Conservation (phyloP, 2,329 filamentous ascomycete species). For the Fusarium duplospermum region DNA sequence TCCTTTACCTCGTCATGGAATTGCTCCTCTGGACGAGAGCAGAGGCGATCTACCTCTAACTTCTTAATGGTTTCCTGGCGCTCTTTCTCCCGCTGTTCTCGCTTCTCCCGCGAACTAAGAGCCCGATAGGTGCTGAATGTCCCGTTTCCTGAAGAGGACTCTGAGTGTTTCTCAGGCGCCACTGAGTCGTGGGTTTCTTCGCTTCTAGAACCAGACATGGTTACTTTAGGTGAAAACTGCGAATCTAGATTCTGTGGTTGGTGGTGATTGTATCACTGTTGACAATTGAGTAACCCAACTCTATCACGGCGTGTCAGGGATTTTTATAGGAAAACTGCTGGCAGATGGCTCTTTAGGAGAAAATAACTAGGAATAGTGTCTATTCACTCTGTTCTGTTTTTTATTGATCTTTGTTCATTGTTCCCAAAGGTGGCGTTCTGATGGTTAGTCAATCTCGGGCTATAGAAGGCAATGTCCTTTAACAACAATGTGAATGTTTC, state of each 20-base stretch:
- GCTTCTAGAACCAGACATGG: background rate
- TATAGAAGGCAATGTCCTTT: background rate
- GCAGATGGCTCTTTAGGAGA: background rate
- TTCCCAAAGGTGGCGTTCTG: background rate
- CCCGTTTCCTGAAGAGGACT: background rate
- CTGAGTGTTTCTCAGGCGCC: background rate
- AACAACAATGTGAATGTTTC: background rate
- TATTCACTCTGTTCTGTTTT: background rate
- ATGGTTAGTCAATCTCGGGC: background rate
- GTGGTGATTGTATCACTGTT: background rate
- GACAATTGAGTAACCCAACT: background rate
- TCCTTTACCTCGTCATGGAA: background rate
- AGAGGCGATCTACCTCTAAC: background rate
- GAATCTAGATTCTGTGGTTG: background rate
- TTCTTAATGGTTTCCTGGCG: background rate
- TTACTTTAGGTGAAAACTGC: background rate
- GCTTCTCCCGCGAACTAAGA: background rate
- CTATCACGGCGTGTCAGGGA: background rate
- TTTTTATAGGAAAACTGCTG: background rate
- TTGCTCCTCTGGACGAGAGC: background rate
- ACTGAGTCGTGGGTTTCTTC: background rate
- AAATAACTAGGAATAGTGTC: too few relatives aligned
- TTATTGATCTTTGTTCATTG: background rate
- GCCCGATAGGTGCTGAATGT: background rate
- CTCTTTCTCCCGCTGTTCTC: background rate